Evolutionary conservation across 1,139 yeast species (phyloP).

Genomic region (Geotrichum fermentans): DNA sequence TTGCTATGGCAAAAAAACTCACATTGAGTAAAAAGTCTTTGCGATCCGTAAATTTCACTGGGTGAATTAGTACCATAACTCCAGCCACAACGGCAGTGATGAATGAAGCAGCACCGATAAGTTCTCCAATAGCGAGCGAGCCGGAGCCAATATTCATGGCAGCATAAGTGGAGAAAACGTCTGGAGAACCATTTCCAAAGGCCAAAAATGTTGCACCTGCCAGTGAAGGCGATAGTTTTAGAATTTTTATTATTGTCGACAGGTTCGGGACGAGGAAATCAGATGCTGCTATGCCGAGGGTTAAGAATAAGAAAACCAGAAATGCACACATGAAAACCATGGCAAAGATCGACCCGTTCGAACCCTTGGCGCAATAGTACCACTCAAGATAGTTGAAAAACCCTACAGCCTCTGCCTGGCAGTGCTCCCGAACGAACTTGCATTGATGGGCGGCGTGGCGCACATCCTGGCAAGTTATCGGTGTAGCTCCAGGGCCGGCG

Average conservation of each 20-base stretch:
- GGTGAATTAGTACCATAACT: conserved; percentile 60
- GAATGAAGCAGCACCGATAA: conserved; percentile 79
- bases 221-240: conserved; percentile 67
- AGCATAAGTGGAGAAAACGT: conserved; percentile 74
- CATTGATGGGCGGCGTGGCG: conserved; percentile 32
- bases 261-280: conserved; percentile 73
- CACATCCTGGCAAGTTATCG: conserved; percentile 22
- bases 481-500: background rate
- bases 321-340: conserved; percentile 25
- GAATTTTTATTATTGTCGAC: conserved; percentile 51
- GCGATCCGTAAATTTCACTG: conserved; percentile 53
- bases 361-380: conserved; percentile 35
- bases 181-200: conserved; percentile 90
- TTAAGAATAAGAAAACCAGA: conserved; percentile 48
- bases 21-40: conserved; percentile 49
- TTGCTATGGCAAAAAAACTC: conserved; percentile 47
- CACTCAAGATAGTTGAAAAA: conserved; percentile 33
- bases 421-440: conserved; percentile 32
- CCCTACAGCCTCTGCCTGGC: conserved; percentile 32
- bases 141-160: conserved; percentile 68
- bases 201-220: conserved; percentile 88
- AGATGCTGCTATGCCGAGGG: conserved; percentile 69
- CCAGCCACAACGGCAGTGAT: conserved; percentile 75
- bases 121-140: conserved; percentile 79
- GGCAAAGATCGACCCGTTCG: background rate